These are phyloP conservation scores for Prunella vulgaris DNA, from an alignment of 257 asterid species.

Conservation along the genomic window DNA sequence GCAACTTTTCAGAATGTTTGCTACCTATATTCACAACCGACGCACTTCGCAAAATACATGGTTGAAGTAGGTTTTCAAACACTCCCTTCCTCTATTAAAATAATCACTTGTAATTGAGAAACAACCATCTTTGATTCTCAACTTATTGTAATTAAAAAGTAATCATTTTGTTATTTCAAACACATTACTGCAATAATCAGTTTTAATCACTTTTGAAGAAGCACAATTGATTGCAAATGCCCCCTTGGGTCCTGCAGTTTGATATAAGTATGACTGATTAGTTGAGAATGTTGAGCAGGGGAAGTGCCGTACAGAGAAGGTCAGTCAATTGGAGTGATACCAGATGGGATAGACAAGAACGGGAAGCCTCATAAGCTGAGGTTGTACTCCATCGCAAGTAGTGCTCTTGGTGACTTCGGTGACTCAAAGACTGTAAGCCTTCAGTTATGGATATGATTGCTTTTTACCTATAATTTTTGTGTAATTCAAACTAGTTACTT, in stretches of 20 bases:
- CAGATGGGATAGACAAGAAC: constrained; percentile 91
- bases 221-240: neutral
- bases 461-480: neutral
- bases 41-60: too few species aligned
- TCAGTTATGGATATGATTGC: neutral
- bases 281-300: constrained; percentile 43
- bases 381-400: constrained; percentile 94
- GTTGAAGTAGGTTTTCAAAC: too few species aligned
- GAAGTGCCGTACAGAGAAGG: constrained; percentile 95
- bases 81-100: neutral
- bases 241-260: neutral
- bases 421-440: constrained; percentile 88
- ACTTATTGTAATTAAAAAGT: neutral
- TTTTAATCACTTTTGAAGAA: neutral
- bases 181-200: neutral
- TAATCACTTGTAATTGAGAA: neutral
- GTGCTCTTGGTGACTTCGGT: constrained; percentile 95
- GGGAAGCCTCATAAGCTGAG: constrained; percentile 97
- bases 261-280: neutral
- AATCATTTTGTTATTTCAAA: too few species aligned
- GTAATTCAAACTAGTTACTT: neutral
- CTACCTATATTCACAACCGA: too few species aligned
- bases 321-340: constrained; percentile 84
- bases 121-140: neutral
- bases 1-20: too few species aligned